phyloP scores from a whole-genome alignment of 1,139 yeast species.

The Protomyces inundatus region DNA sequence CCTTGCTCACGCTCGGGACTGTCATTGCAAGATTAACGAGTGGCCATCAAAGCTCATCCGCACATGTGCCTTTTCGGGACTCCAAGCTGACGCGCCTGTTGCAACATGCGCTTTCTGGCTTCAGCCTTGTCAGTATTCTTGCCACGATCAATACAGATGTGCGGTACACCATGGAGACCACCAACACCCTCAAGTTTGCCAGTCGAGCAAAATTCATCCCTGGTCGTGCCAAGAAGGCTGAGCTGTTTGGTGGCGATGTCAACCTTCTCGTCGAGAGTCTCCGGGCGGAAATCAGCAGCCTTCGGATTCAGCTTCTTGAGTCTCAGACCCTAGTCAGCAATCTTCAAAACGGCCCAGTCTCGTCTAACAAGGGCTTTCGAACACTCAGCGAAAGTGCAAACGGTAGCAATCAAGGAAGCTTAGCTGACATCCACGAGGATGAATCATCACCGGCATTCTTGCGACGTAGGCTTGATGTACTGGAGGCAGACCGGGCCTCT shows the following conservation, averaged over 20 bases:
- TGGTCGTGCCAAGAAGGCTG: conserved; percentile 11
- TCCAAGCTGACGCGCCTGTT: conserved; percentile 80
- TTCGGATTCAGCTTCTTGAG: conserved; percentile 1
- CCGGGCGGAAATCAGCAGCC: background rate
- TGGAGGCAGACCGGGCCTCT: background rate
- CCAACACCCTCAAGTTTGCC: conserved; percentile 83
- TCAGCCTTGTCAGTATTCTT: conserved; percentile 74
- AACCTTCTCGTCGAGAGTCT: conserved; percentile 8
- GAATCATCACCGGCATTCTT: background rate
- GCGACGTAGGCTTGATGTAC: background rate
- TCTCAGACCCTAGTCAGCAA: conserved; percentile 2
- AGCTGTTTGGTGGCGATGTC: conserved; percentile 3
- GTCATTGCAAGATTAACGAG: conserved; percentile 66
- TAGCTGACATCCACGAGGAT: conserved; percentile 7
- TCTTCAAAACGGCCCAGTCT: background rate
- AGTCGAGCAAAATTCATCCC: conserved; percentile 62
- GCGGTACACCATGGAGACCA: conserved; percentile 64
- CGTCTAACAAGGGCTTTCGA: background rate
- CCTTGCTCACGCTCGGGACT: conserved; percentile 79
- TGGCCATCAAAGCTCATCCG: conserved; percentile 30
- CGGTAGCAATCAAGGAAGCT: background rate
- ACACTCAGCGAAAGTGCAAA: background rate
- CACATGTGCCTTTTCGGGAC: conserved; percentile 84
- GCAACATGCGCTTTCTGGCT: conserved; percentile 88
- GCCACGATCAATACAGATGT: conserved; percentile 72